Base-by-base conservation (phyloP, 2,329 filamentous ascomycete species). In the Verticillium nonalfalfae region DNA sequence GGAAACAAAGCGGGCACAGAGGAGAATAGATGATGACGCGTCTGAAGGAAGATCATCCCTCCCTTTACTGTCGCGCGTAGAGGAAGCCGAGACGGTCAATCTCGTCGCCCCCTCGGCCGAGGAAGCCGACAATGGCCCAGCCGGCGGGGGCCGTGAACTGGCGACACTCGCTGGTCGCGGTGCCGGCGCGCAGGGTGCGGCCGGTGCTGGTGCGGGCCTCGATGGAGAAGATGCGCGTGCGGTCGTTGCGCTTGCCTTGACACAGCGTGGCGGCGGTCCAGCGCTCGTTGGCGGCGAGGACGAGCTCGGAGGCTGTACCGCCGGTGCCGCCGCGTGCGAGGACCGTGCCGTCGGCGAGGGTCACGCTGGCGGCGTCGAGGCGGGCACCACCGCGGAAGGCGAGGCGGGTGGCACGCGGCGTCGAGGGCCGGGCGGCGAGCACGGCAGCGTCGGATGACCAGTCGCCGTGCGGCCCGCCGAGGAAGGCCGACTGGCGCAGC, bases 361-460 rank as follows among this genome's bases (percentile, higher is more conserved):
- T 76, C 9, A 86, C 50, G 0, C 74, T 76, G 6, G 86, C 77
- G 7, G 75, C 71, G 67, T 87, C 84, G 2, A 87, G 69, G 1
- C 85, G 77, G 9, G 71, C 70, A 3, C 58, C 76, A 40, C 84
- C 84, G 34, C 75, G 70, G 65, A 87, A 78, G 3, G 72, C 74
- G 50, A 84, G 66, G 15, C 70, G 71, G 2, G 75, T 71, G 0
- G 72, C 70, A 59, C 73, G 75, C 18, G 75, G 73, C 52, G 71
- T 66, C 52, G 69, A 59, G 57, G 67, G 68, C 56, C 57, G 60
- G 35, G 71, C 64, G 4, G 75, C 65, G 1, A 84, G 66, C 3
- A 72, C 64, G 15, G 75, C 66, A n/a, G 82, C 71, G 65, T 86
- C 84, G 67, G 78, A 85, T 73, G 84, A 87, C 81, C 81, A 86